These are phyloP conservation scores for Saccharomyces hybrid DNA, from an alignment of 1,139 yeast species.

Conservation along the genomic window DNA sequence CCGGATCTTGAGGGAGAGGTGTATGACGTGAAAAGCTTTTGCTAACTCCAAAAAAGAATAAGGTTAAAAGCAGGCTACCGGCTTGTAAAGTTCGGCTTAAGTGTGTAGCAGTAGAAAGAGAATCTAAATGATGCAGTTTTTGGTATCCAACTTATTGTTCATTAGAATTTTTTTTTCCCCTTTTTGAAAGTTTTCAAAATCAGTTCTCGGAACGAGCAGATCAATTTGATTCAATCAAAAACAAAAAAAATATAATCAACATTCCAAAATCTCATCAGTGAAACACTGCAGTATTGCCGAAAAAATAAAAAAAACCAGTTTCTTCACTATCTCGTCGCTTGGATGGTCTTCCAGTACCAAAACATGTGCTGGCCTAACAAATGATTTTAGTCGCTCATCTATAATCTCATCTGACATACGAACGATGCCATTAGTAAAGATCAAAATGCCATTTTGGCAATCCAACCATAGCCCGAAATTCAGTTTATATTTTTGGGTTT, in stretches of 20 bases:
- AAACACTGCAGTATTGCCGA: conserved; percentile 20
- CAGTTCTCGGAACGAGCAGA: too few species aligned
- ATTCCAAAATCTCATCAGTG: conserved; percentile 4
- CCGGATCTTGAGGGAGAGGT: neutral
- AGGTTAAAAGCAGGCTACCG: neutral
- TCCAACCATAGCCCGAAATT: conserved; percentile 22
- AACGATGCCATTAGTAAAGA: conserved; percentile 16
- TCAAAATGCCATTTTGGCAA: conserved; percentile 16
- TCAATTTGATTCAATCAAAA: too few species aligned
- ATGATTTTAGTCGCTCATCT: neutral
- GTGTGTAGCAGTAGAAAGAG: neutral
- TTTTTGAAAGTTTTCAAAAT: too few species aligned
- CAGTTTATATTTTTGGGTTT: neutral
- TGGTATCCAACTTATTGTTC: neutral
- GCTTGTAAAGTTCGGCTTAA: neutral
- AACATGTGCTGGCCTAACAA: conserved; percentile 13
- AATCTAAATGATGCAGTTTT: neutral
- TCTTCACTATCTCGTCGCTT: conserved; percentile 12
- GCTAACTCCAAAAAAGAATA: too few species aligned
- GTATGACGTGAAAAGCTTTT: neutral
- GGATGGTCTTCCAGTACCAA: conserved; percentile 10
- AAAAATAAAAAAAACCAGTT: conserved; percentile 20
- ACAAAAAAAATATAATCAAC: neutral
- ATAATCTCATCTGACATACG: conserved; percentile 1
- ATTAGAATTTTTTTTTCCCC: neutral